Base-by-base conservation (phyloP, 2,329 filamentous ascomycete species). In the Cladosporium oxysporum region DNA sequence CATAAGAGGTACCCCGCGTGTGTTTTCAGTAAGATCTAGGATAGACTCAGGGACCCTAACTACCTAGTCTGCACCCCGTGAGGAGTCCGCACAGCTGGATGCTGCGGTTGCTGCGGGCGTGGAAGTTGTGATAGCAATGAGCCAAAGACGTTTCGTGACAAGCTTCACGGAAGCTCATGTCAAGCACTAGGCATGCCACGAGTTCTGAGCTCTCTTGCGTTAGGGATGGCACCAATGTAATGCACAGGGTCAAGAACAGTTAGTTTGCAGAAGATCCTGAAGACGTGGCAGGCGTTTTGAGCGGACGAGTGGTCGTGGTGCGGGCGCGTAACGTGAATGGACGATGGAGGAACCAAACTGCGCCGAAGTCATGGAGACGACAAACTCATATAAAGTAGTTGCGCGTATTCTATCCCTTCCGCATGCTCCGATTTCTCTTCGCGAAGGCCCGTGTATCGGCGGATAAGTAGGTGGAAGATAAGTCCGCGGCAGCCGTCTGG, bases 31-130 rank as follows among this genome's bases (percentile, higher is more conserved):
- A 16, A 10, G 33, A 53, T 55, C 21, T 37, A 50, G 21, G 49
- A 62, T 21, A 55, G 29, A 14, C 33, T 55, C 29, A 55, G 60
- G 31, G 49, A 16, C 41, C 49, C 21, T 50, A 62, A n/a, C 31
- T 62, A 49, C 23, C 29, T 50, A 53, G 60, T 29, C 35, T 55
- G 60, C 23, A 62, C 21, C 6, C 44, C 23, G 33, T 35, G 41
- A n/a, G 31, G 41, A n/a, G 31, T 53, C 23, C 23, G 33, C 23
- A 11, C 28, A 31, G 26, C 33, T 62, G 60, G 47, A 16, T 55
- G 60, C 60, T 62, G 60, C 60, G 60, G 60, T 14, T 62, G 60
- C 33, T 62, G 60, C 60, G 60, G 60, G 2, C 44, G 8, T 21
- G 28, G 18, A 26, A 29, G 16, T 44, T 14, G 7, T 44, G 6